Percentiles rank a stretch among this genome's conserved stretches.
These are phyloP conservation scores for Acacia crassicarpa DNA, from an alignment of 306 rosid species.

Conservation along the genomic window DNA sequence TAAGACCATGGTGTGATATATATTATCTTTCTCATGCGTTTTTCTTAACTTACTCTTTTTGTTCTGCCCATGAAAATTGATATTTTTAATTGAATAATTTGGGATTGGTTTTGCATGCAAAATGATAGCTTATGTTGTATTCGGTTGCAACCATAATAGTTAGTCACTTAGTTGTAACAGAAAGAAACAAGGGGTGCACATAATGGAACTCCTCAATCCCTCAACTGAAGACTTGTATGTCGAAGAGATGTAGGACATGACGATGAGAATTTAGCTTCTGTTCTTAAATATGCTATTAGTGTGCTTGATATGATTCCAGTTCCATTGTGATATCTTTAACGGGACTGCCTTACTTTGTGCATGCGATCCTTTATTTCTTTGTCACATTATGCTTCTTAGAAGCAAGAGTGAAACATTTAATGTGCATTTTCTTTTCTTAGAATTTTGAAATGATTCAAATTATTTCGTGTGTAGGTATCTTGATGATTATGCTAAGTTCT, in stretches of 20 bases:
- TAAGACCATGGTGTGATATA: constrained; percentile 71
- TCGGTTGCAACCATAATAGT: not conserved
- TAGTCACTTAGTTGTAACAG: not conserved
- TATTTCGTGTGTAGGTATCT: constrained; percentile 63
- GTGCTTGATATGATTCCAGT: constrained; percentile 25
- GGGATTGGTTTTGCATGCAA: not conserved
- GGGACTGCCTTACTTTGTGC: not conserved
- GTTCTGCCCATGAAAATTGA: constrained; percentile 9
- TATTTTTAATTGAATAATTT: not conserved
- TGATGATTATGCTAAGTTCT: constrained; percentile 69
- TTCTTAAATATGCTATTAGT: constrained; percentile 17
- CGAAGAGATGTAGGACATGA: constrained; percentile 1
- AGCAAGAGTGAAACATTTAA: not conserved
- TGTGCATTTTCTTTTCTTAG: not conserved
- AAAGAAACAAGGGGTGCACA: not conserved
- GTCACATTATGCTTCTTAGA: constrained; percentile 18
- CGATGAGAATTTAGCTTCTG: not conserved
- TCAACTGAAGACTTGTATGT: constrained; percentile 13
- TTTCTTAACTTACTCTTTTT: constrained; percentile 9
- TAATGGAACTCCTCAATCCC: not conserved
- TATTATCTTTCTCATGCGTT: constrained; percentile 15
- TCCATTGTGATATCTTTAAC: not conserved
- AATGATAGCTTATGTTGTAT: not conserved
- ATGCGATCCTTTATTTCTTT: constrained; percentile 17
- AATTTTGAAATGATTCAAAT: constrained; percentile 13